phyloP scores from a whole-genome alignment of 106 monocot species.

The Dendrobium huoshanense region DNA sequence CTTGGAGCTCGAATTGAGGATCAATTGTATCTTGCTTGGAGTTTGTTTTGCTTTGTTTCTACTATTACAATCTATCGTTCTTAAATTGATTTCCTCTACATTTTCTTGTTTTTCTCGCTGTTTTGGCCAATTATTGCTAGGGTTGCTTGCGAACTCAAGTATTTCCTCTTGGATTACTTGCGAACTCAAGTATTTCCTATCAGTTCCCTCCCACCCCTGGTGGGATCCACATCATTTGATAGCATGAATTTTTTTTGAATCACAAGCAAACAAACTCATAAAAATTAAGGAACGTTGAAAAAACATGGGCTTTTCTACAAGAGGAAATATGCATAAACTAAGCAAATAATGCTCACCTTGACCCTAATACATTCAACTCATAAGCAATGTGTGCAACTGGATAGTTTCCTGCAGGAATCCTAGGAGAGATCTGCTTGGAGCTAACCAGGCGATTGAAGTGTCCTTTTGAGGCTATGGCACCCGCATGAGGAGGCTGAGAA shows the following conservation, averaged over 20 bases:
- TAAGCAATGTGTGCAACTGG: conserved; percentile 64
- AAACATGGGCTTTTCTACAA: background rate
- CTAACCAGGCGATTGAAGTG: conserved; percentile 32
- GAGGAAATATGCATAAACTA: background rate
- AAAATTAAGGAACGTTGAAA: background rate
- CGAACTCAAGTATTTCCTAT: no score
- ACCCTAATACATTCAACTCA: conserved; percentile 80
- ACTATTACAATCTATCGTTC: no score
- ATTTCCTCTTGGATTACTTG: no score
- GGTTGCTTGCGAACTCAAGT: no score
- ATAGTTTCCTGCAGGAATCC: conserved; percentile 65
- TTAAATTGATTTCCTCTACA: no score
- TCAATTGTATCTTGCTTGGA: no score
- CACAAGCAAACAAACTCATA: background rate
- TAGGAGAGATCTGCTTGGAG: conserved; percentile 34
- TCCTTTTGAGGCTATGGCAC: conserved; percentile 36
- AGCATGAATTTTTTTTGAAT: background rate
- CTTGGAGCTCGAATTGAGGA: no score
- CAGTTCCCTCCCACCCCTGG: no score
- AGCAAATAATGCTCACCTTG: conserved; percentile 40
- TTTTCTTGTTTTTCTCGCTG: no score
- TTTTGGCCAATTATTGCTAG: no score
- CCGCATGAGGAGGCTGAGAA: conserved; percentile 62
- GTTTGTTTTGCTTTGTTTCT: no score
- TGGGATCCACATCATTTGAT: no score